Evolutionary conservation across 2,329 filamentous ascomycete genomes (phyloP).

Genomic region (Neonectria punicea): DNA sequence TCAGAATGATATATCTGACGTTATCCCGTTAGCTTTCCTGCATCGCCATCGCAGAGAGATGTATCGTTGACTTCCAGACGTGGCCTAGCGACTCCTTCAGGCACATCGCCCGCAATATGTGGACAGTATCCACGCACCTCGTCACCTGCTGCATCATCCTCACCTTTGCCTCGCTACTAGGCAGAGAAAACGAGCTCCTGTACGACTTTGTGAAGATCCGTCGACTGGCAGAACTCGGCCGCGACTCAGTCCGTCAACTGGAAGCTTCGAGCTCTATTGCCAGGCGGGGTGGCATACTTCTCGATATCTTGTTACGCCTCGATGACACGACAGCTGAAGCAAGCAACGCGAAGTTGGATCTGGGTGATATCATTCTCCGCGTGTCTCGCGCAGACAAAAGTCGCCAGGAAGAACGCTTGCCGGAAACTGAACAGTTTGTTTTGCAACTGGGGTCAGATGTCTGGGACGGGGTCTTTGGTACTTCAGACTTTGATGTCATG

Average conservation of each 20-base stretch:
- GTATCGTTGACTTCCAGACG: not conserved
- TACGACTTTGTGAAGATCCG: not conserved
- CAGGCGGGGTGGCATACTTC: not conserved
- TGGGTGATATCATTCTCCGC: slow-evolving; percentile 1
- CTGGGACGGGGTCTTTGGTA: not conserved
- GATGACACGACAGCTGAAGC: not conserved
- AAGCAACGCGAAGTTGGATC: not conserved
- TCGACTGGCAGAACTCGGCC: not conserved
- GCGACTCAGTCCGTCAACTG: not conserved
- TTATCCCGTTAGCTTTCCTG: not conserved
- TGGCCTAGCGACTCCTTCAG: not conserved
- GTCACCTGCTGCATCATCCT: slow-evolving; percentile 12
- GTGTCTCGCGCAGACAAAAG: not conserved
- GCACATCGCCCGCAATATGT: not conserved
- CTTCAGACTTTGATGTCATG: not conserved
- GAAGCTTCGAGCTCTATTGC: slow-evolving; percentile 4
- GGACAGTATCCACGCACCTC: slow-evolving; percentile 7
- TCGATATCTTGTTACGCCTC: not conserved
- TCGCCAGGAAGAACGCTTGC: not conserved
- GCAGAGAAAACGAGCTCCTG: not conserved
- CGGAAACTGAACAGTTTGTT: not conserved
- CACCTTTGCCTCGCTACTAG: not conserved
- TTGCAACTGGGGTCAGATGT: not conserved
- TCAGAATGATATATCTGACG: not conserved
- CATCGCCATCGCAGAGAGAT: not conserved